Base-by-base conservation (phyloP, 1,139 yeast species). In the Suhomyces bokatorum region DNA sequence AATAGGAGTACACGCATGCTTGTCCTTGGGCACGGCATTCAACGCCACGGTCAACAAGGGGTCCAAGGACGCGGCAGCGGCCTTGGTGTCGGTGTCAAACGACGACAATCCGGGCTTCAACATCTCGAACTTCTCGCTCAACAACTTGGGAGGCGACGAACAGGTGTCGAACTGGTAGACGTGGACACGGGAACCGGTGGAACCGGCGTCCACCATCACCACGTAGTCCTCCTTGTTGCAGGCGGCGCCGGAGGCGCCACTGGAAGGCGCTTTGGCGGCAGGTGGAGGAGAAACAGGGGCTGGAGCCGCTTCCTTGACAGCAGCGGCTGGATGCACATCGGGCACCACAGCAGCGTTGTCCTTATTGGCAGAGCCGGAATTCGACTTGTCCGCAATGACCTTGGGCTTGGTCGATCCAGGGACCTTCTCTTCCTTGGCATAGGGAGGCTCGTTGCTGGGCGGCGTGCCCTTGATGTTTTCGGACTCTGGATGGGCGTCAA, bases 151-250 rank as follows among this genome's bases (percentile, higher is more conserved):
- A 46, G 96, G 93, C 38, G 85, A 74, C 44, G 77, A 72, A 61
- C 98, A 90, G 44, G 89, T 82, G 69, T 89, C 87, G 69, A 93
- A 93, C 60, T 87, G 84, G 68, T 93, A 93, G 31, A 93, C 85
- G 64, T 93, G 99, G 31, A 93, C 88, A 64, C 99, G 83, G 22
- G 97, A 90, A 28, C 99, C 99, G 7, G 96, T 86, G 3, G 97
- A 89, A 12, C 99, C 99, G 3, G 98, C 99, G 69, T 93, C 99
- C 43, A 93, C 75, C 96, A 93, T 89, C 26, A 93, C 80, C 31
- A 91, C 97, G 51, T 59, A 75, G 38, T 70, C 70, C 20, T 61
- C 62, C 40, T 67, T 63, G 38, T 63, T 59, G 52, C 77, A 70
- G 13, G 49, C 46, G 13, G 49, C 49, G 29, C 43, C 48, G 4